These are phyloP conservation scores for Ustanciosporium gigantosporum DNA, from an alignment of 1,284 basidiomycete species.

Conservation along the genomic window DNA sequence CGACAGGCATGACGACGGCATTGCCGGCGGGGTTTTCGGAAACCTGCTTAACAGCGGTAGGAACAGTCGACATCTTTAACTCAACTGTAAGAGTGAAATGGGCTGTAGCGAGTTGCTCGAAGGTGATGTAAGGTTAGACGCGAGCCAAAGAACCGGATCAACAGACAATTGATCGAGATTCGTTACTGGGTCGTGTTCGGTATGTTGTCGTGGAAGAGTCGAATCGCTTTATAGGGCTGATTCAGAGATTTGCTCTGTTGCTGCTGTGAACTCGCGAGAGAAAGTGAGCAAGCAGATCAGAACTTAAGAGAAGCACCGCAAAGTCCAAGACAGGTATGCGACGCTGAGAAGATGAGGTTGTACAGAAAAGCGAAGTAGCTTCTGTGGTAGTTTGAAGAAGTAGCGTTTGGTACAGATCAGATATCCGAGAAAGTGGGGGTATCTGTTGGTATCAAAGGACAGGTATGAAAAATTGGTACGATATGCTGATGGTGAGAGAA, in stretches of 20 bases:
- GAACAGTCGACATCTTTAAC: conserved; percentile 34
- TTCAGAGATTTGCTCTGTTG: no score
- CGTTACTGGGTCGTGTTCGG: background rate
- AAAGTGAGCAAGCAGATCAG: background rate
- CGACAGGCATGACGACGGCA: conserved; percentile 31
- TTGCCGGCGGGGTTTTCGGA: conserved; percentile 35
- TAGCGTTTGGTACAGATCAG: conserved; percentile 2
- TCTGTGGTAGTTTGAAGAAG: conserved; percentile 10
- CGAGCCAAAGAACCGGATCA: conserved; percentile 10
- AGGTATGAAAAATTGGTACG: background rate
- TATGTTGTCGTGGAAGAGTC: no score
- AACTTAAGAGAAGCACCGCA: no score
- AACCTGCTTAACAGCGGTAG: conserved; percentile 24
- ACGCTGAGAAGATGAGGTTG: conserved; percentile 1
- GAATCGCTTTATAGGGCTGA: no score
- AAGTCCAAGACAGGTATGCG: conserved; percentile 40
- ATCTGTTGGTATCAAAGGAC: background rate
- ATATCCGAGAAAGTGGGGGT: background rate
- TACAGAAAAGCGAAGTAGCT: no score
- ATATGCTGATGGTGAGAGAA: background rate
- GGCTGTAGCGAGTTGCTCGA: no score
- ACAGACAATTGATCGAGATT: conserved; percentile 13
- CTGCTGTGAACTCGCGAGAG: background rate
- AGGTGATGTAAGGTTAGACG: no score
- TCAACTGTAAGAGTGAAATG: background rate